Evolutionary conservation across 192 early-diverging fungal species (phyloP).

Genomic region (Diversispora eburnea): DNA sequence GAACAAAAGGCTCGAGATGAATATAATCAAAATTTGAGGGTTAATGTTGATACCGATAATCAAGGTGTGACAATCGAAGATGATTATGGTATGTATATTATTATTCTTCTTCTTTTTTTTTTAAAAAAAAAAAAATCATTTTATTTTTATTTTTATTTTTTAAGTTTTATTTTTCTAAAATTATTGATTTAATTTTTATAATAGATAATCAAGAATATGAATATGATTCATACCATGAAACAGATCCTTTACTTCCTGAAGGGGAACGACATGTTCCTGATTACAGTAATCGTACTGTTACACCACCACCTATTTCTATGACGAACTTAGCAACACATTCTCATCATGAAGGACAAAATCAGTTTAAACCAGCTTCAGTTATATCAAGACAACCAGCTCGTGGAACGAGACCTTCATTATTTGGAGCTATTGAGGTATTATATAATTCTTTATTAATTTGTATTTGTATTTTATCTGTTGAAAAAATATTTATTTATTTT

Average conservation of each 20-base stretch:
- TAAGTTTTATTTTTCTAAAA: no score
- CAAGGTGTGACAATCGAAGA: not conserved
- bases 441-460: not conserved
- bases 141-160: not conserved
- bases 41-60: not conserved
- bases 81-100: conserved; percentile 26
- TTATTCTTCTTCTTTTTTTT: not conserved
- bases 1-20: conserved; percentile 45
- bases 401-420: conserved; percentile 47
- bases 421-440: conserved; percentile 55
- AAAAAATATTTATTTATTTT: not conserved
- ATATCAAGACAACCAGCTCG: conserved; percentile 31
- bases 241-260: conserved; percentile 34
- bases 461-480: not conserved
- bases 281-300: not conserved
- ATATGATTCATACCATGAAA: conserved; percentile 34
- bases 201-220: conserved; percentile 24
- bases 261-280: conserved; percentile 1
- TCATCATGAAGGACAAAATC: not conserved
- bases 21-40: conserved; percentile 33
- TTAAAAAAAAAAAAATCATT: no score
- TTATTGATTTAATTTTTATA: not conserved
- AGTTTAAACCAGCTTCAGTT: not conserved
- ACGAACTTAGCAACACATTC: conserved; percentile 18
- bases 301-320: conserved; percentile 3